phyloP scores from a whole-genome alignment of 805 yeast species.

The Tetrapisispora nanseiensis region DNA sequence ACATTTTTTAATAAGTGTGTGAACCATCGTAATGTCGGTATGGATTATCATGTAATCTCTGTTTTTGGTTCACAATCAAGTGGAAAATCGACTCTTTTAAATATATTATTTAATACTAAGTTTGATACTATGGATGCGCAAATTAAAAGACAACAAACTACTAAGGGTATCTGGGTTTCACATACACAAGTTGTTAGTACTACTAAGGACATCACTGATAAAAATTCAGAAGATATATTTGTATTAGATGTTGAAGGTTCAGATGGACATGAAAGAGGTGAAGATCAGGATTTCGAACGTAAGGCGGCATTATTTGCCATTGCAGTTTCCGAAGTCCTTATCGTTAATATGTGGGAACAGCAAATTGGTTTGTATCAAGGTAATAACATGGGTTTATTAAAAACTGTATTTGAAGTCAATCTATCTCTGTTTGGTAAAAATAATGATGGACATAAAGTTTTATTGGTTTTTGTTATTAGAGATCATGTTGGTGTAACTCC shows the following conservation, averaged over 20 bases:
- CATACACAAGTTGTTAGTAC: constrained; percentile 37
- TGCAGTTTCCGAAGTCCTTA: constrained; percentile 81
- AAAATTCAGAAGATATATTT: constrained; percentile 36
- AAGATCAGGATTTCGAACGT: constrained; percentile 95
- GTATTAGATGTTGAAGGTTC: constrained; percentile 99
- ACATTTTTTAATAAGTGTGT: constrained; percentile 18
- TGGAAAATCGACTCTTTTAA: constrained; percentile 88
- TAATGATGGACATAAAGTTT: constrained; percentile 46
- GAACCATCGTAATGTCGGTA: constrained; percentile 37
- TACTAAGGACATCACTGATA: constrained; percentile 8
- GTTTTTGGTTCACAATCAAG: constrained; percentile 97
- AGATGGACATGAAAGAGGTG: constrained; percentile 96
- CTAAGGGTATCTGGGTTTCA: constrained; percentile 75
- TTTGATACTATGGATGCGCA: constrained; percentile 92
- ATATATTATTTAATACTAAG: constrained; percentile 71
- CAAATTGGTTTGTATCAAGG: constrained; percentile 97
- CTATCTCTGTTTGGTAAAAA: constrained; percentile 69
- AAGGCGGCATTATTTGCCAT: constrained; percentile 93
- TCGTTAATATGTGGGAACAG: constrained; percentile 92
- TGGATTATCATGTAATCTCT: constrained; percentile 79
- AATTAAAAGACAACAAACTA: constrained; percentile 73
- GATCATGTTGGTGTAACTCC: constrained; percentile 90
- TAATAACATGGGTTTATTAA: constrained; percentile 89
- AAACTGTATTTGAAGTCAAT: constrained; percentile 94
- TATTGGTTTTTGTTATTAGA: constrained; percentile 78